Evolutionary conservation across 2,329 filamentous ascomycete species (phyloP).

Genomic region (Venturia nashicola): DNA sequence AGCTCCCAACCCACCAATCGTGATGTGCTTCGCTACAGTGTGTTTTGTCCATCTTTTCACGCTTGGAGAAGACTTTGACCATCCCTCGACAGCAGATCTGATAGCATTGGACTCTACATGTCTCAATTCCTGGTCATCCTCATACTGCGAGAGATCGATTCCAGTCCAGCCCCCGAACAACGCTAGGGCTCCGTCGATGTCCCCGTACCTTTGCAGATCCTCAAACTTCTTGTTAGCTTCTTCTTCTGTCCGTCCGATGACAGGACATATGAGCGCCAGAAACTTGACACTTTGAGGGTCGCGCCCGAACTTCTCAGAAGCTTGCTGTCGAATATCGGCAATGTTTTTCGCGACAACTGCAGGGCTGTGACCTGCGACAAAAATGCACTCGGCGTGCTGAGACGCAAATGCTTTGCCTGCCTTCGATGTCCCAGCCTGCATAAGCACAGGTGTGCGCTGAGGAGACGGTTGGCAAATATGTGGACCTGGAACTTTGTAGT

Average conservation of each 20-base stretch:
- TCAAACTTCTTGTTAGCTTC: slow-evolving; percentile 53
- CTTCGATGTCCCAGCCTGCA: slow-evolving; percentile 58
- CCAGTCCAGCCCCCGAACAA: slow-evolving; percentile 67
- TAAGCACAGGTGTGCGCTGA: slow-evolving; percentile 55
- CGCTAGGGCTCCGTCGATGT: slow-evolving; percentile 53
- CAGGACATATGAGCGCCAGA: slow-evolving; percentile 51
- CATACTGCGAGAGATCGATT: slow-evolving; percentile 48
- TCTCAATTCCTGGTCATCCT: slow-evolving; percentile 50
- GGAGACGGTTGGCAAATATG: slow-evolving; percentile 55
- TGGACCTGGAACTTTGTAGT: slow-evolving; percentile 47
- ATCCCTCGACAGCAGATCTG: slow-evolving; percentile 43
- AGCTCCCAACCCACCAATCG: slow-evolving; percentile 54
- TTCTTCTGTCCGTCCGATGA: slow-evolving; percentile 53
- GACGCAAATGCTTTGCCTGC: slow-evolving; percentile 56
- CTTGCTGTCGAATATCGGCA: slow-evolving; percentile 47
- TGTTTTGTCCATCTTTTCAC: slow-evolving; percentile 61
- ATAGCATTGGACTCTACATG: slow-evolving; percentile 49
- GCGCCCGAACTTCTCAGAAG: slow-evolving; percentile 39
- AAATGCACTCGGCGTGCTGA: slow-evolving; percentile 59
- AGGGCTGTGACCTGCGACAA: slow-evolving; percentile 54
- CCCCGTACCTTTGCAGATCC: slow-evolving; percentile 49
- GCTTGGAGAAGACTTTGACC: slow-evolving; percentile 44
- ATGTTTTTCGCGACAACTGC: slow-evolving; percentile 49
- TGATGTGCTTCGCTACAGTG: slow-evolving; percentile 55
- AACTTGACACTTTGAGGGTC: slow-evolving; percentile 54